Conservation (phyloP, 2,329 filamentous ascomycete genomes). For the Mycosphaerella sp. region DNA sequence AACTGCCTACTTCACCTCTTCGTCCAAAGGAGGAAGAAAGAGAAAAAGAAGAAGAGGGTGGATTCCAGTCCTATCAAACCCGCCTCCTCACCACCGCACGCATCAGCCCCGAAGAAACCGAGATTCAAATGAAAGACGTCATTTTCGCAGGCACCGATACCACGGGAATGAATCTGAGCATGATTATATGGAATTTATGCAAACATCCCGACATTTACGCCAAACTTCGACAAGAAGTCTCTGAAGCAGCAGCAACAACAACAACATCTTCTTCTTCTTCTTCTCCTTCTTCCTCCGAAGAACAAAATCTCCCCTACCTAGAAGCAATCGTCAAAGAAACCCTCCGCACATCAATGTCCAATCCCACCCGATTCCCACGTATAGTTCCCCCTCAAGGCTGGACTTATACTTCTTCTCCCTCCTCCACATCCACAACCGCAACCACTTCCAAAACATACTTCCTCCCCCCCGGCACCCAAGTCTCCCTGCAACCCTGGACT, state of each 20-base stretch:
- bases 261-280: too few species aligned
- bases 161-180: constrained; percentile 47
- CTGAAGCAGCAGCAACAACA: constrained; percentile 13
- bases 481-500: constrained; percentile 42
- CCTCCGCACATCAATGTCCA: constrained; percentile 47
- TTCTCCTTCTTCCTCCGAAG: constrained; percentile 5
- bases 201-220: constrained; percentile 38
- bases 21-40: constrained; percentile 22
- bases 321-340: constrained; percentile 46
- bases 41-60: too few species aligned
- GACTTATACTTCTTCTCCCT: constrained; percentile 25
- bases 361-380: constrained; percentile 46
- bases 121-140: constrained; percentile 49
- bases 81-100: constrained; percentile 44
- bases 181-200: constrained; percentile 43
- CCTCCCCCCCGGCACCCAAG: constrained; percentile 40
- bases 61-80: constrained; percentile 40
- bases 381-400: constrained; percentile 40
- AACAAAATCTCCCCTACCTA: constrained; percentile 42
- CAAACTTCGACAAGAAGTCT: constrained; percentile 34
- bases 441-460: constrained; percentile 12
- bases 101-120: constrained; percentile 41
- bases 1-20: constrained; percentile 33
- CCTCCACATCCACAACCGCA: background rate
- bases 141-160: constrained; percentile 52